Base-by-base conservation (phyloP, 2,329 filamentous ascomycete species). In the Tolypocladium endophyticum region DNA sequence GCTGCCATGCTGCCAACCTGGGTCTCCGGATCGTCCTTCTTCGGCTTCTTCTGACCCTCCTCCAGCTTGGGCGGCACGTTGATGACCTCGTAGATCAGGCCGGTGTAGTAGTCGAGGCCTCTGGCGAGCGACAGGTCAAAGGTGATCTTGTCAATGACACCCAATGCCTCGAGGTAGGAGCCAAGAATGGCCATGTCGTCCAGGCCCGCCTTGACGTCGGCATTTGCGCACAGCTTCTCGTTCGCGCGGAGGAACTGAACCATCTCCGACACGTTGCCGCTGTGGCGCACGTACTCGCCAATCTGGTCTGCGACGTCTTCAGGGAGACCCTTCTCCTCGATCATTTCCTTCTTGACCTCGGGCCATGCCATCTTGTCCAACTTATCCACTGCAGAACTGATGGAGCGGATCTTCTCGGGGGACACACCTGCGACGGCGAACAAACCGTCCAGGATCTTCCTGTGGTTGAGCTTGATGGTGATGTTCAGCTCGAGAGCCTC, bases 321-420 rank as follows among this genome's bases (percentile, higher is more conserved):
- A 50, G 85, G 83, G 1, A 97, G 80, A 0, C 91, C 92, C 78
- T 97, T 97, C 64, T 95, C 89, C 65, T 93, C 89, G 0, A 89
- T 87, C 92, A 97, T 97, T 73, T 97, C 92, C 73, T 88, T 89
- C 72, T 87, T 86, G 58, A 97, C 93, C 64, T 96, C 92, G 38
- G 82, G 83, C 93, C 92, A 97, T 1, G 92, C 88, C 69, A 87
- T 79, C 78, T 97, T 97, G 75, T 97, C 93, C 59, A 97, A 80
- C 79, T 97, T 97, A 78, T 97, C 93, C 55, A 97, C 92, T 2
- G 93, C 92, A 30, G 89, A 94, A 45, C 89, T 94, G 69, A 97
- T 97, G 36, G 89, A 85, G 59, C 93, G 85, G 65, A 96, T 89
- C 79, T 95, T 92, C 60, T 96, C 88, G 61, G 83, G 78, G 1